phyloP scores from a whole-genome alignment of 106 monocot species.

The Phalaenopsis equestris region DNA sequence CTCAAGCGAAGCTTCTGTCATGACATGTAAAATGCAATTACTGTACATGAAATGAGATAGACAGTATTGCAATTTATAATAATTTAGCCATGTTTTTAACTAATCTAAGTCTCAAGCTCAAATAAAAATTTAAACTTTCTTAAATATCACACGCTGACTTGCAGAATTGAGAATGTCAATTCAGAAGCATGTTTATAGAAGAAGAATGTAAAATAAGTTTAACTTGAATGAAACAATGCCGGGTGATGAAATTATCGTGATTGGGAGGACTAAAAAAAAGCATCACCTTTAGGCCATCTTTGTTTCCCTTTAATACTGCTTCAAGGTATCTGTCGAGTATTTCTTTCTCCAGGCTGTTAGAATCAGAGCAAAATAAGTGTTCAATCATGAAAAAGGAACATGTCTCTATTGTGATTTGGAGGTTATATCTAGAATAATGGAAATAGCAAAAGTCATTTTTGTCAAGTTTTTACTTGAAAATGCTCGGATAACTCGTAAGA shows the following conservation, averaged over 20 bases:
- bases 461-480: no score
- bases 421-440: not conserved
- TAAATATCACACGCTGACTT: no score
- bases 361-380: not conserved
- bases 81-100: no score
- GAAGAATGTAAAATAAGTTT: no score
- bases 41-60: not conserved
- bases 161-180: no score
- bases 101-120: no score
- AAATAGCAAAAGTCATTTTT: not conserved
- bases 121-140: no score
- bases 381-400: not conserved
- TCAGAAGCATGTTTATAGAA: no score
- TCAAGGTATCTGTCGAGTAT: constrained; percentile 85
- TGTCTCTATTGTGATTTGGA: no score
- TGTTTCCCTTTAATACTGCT: constrained; percentile 88
- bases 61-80: no score
- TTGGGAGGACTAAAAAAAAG: not conserved
- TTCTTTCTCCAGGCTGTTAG: constrained; percentile 82
- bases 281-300: constrained; percentile 86
- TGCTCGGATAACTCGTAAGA: no score
- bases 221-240: no score
- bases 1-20: constrained; percentile 74
- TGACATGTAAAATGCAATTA: not conserved
- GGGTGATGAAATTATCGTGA: not conserved